Percentiles rank a stretch among this genome's conserved stretches.
These are phyloP conservation scores for Apophysomyces elegans DNA, from an alignment of 371 early-diverging fungal genomes.

Conservation along the genomic window DNA sequence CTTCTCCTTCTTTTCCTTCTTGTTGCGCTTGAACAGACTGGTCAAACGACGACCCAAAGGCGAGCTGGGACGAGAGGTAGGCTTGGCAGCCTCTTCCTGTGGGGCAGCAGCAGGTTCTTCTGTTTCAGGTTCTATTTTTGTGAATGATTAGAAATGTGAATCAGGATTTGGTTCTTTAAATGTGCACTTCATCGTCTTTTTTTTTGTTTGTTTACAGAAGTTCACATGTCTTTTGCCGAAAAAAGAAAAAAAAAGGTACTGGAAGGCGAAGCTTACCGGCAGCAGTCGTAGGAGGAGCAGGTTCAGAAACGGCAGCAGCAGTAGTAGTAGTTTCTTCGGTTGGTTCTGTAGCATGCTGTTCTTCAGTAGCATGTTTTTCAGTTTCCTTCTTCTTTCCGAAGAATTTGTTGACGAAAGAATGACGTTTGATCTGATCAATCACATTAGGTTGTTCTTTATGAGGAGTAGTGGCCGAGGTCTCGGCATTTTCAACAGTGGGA, in stretches of 20 bases:
- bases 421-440: constrained; percentile 43
- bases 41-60: constrained; percentile 20
- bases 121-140: neutral
- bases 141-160: neutral
- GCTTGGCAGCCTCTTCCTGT: neutral
- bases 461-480: constrained; percentile 3
- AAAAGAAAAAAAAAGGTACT: too few species aligned
- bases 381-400: constrained; percentile 43
- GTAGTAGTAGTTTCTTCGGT: constrained; percentile 19
- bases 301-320: constrained; percentile 14
- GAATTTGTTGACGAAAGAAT: constrained; percentile 39
- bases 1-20: constrained; percentile 18
- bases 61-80: constrained; percentile 3
- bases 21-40: constrained; percentile 14
- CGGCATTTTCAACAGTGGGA: constrained; percentile 13
- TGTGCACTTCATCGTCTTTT: neutral
- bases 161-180: neutral
- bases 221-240: too few species aligned
- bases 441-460: constrained; percentile 36
- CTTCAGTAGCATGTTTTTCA: constrained; percentile 17
- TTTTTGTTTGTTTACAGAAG: too few species aligned
- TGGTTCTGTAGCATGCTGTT: constrained; percentile 17
- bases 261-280: constrained; percentile 24
- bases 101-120: neutral
- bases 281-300: constrained; percentile 4